Percentiles rank a stretch among this genome's conserved stretches.
phyloP scores from a whole-genome alignment of 179 eudicot species.

The Sideroxylon spinosum region DNA sequence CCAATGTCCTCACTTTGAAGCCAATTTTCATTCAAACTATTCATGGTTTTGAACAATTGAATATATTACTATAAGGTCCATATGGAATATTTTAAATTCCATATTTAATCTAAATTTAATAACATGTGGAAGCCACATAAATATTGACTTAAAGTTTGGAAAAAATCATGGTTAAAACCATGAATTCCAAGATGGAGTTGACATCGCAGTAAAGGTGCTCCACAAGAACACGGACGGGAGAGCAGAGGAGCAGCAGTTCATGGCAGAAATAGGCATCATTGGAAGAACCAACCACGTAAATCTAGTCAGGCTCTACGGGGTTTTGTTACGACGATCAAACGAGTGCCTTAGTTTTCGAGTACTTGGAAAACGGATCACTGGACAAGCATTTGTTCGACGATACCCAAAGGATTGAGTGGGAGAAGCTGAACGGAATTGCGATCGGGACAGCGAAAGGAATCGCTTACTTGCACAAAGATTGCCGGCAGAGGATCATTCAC shows the following conservation, averaged over 20 bases:
- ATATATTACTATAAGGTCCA: no score
- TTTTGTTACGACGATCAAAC: constrained; percentile 43
- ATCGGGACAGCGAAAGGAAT: constrained; percentile 56
- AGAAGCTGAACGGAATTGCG: constrained; percentile 38
- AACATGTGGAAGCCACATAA: no score
- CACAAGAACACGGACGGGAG: constrained; percentile 21
- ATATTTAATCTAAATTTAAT: no score
- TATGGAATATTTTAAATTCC: no score
- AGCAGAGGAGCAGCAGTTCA: constrained; percentile 47
- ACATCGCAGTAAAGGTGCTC: constrained; percentile 39
- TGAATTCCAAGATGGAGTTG: no score
- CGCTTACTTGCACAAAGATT: constrained; percentile 52
- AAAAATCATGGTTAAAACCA: no score
- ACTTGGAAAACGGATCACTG: constrained; percentile 51
- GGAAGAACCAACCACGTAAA: constrained; percentile 55
- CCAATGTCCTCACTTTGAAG: no score
- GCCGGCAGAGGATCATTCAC: constrained; percentile 48
- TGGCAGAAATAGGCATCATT: constrained; percentile 56
- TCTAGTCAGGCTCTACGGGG: constrained; percentile 51
- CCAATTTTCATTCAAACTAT: no score
- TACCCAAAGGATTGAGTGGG: constrained; percentile 17
- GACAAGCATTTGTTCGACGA: constrained; percentile 27
- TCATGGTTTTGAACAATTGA: no score
- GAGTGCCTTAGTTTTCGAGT: constrained; percentile 57
- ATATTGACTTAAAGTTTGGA: no score